Evolutionary conservation across 2,329 filamentous ascomycete genomes (phyloP).

Genomic region (Hypoxylon sp.): DNA sequence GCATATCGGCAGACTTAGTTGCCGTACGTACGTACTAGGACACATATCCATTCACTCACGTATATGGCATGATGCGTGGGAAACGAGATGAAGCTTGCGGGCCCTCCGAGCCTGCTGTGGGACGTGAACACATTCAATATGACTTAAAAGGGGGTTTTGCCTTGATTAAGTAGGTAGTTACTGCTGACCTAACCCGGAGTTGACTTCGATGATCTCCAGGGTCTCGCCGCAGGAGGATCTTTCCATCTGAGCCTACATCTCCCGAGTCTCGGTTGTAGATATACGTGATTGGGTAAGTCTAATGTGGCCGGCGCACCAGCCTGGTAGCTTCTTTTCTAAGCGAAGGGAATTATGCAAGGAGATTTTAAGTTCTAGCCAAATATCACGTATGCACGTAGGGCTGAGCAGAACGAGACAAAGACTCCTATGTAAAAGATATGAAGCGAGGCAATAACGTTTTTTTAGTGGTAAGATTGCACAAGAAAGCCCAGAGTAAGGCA

Average conservation of each 20-base stretch:
- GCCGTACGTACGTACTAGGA: neutral
- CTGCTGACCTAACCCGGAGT: neutral
- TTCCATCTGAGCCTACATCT: conserved; percentile 10
- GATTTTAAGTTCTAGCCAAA: conserved; percentile 7
- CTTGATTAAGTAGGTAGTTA: conserved; percentile 7
- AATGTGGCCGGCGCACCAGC: neutral
- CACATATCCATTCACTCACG: neutral
- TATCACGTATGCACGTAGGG: conserved; percentile 18
- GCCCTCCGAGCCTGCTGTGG: conserved; percentile 20
- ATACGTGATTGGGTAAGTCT: conserved; percentile 23
- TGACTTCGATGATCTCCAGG: conserved; percentile 4
- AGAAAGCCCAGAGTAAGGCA: conserved; percentile 17
- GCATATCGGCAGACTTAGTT: neutral
- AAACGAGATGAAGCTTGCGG: conserved; percentile 3
- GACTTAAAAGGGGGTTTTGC: conserved; percentile 4
- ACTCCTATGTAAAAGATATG: neutral
- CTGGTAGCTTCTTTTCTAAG: neutral
- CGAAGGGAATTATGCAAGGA: conserved; percentile 27
- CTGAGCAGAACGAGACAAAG: neutral
- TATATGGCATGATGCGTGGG: neutral
- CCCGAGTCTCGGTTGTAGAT: conserved; percentile 11
- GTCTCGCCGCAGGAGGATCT: neutral
- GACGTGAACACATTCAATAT: conserved; percentile 3
- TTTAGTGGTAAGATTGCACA: conserved; percentile 19
- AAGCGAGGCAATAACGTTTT: conserved; percentile 17